Evolutionary conservation across 2,329 filamentous ascomycete genomes (phyloP).

Genomic region (Penicillium sumatraense): DNA sequence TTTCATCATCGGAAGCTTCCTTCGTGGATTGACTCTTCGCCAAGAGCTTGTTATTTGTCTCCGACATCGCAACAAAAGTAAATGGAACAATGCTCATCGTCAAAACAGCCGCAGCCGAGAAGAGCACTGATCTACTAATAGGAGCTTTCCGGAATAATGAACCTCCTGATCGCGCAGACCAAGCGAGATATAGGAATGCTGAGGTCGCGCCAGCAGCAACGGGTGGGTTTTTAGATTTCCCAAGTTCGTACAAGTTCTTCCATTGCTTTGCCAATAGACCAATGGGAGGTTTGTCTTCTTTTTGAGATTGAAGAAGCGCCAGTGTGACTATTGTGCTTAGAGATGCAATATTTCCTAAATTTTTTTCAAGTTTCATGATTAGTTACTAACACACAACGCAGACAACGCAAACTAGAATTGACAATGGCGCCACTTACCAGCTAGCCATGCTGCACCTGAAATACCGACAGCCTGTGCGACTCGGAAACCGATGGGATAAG

Average conservation of each 20-base stretch:
- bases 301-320: constrained; percentile 26
- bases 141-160: constrained; percentile 17
- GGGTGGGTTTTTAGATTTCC: constrained; percentile 30
- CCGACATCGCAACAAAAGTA: constrained; percentile 34
- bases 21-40: constrained; percentile 20
- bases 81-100: constrained; percentile 39
- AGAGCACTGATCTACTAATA: constrained; percentile 21
- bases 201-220: constrained; percentile 26
- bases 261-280: constrained; percentile 21
- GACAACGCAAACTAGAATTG: not conserved
- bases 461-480: constrained; percentile 34
- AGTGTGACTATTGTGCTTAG: constrained; percentile 32
- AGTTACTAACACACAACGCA: too few species aligned
- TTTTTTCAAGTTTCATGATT: not conserved
- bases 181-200: constrained; percentile 36
- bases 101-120: constrained; percentile 33
- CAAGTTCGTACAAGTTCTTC: constrained; percentile 24
- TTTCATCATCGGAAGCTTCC: constrained; percentile 13
- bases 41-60: constrained; percentile 33
- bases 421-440: constrained; percentile 23
- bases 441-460: constrained; percentile 35
- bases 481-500: constrained; percentile 26
- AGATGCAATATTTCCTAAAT: constrained; percentile 32
- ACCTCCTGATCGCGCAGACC: constrained; percentile 23
- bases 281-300: constrained; percentile 13